These are phyloP conservation scores for Colletotrichum sp. DNA, from an alignment of 2,329 filamentous ascomycete genomes.

Conservation along the genomic window DNA sequence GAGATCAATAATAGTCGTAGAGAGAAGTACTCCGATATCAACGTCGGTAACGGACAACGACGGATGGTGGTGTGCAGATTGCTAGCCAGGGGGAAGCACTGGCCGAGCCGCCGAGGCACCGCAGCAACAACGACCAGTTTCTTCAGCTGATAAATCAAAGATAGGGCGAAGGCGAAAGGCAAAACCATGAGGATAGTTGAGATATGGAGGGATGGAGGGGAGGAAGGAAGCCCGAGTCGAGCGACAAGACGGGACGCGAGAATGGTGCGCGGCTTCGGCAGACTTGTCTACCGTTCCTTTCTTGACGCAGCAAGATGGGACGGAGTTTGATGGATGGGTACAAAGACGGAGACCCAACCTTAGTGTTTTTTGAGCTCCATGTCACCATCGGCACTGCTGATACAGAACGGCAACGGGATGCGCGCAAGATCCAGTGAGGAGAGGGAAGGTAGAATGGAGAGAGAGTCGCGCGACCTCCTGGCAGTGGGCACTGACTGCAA, in stretches of 20 bases:
- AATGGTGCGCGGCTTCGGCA: conserved; percentile 3
- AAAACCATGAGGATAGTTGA: not conserved
- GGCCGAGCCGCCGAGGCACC: not conserved
- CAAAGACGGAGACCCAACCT: not conserved
- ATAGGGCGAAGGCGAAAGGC: not conserved
- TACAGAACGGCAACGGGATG: not conserved
- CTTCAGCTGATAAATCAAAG: conserved; percentile 15
- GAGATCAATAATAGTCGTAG: not conserved
- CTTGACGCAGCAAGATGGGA: conserved; percentile 6
- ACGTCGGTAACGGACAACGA: not conserved
- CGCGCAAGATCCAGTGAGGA: not conserved
- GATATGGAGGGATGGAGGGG: not conserved
- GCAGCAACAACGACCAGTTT: not conserved
- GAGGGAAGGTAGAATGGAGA: not conserved
- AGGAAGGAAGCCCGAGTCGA: not conserved
- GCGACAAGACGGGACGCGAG: not conserved
- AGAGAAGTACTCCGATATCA: not conserved
- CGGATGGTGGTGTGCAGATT: not conserved
- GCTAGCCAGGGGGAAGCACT: not conserved
- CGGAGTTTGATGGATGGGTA: not conserved
- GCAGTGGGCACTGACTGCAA: not conserved
- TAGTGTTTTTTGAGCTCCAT: not conserved
- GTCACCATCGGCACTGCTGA: not conserved
- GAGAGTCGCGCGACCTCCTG: not conserved
- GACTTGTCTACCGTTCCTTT: not conserved